These are phyloP conservation scores for Truncatella angustata DNA, from an alignment of 2,329 filamentous ascomycete species.

Conservation along the genomic window DNA sequence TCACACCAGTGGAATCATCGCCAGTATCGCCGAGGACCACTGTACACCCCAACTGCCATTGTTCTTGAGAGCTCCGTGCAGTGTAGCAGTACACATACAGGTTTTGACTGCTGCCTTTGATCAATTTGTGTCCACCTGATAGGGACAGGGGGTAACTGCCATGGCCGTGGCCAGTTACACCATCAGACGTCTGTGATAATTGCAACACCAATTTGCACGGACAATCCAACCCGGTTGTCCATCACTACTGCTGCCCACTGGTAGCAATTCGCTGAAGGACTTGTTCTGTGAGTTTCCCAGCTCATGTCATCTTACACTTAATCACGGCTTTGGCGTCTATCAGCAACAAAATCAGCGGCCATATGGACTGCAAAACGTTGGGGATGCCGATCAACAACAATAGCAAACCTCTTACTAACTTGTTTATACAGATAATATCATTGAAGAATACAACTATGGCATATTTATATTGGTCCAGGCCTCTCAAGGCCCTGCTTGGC, in stretches of 20 bases:
- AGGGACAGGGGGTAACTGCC: no score
- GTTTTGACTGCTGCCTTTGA: background rate
- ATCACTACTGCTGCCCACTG: background rate
- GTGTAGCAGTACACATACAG: background rate
- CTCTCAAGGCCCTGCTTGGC: constrained; percentile 20
- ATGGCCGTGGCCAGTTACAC: no score
- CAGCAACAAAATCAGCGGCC: no score
- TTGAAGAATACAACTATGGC: constrained; percentile 18
- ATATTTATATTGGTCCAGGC: constrained; percentile 16
- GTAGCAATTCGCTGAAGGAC: background rate
- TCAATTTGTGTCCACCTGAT: no score
- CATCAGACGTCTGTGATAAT: no score
- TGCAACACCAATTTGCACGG: no score
- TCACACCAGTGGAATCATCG: background rate
- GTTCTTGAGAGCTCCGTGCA: background rate
- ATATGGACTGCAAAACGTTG: no score
- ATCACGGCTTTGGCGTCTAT: no score
- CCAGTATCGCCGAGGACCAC: background rate
- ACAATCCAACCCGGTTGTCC: background rate
- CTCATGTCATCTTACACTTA: background rate
- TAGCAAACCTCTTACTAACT: background rate
- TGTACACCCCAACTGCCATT: background rate
- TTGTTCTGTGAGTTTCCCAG: background rate
- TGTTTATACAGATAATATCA: no score
- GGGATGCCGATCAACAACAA: background rate